Evolutionary conservation across 805 yeast species (phyloP).

Genomic region (Kuraishia capsulata): DNA sequence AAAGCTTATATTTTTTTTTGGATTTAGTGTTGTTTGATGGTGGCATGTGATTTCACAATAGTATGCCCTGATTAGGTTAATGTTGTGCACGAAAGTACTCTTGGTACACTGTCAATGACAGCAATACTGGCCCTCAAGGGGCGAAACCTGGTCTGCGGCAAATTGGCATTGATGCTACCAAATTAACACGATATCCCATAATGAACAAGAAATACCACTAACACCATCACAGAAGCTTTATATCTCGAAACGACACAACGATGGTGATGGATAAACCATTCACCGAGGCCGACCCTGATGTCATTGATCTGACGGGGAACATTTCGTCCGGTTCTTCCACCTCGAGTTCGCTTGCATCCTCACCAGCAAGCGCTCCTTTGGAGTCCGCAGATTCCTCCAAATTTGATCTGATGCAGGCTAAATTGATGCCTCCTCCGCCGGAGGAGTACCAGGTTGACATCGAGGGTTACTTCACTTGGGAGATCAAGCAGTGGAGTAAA

Average conservation of each 20-base stretch:
- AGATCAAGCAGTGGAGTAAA: conserved; percentile 19
- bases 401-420: conserved; percentile 10
- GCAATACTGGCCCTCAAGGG: too few species aligned
- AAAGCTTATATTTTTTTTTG: too few species aligned
- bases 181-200: too few species aligned
- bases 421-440: conserved; percentile 16
- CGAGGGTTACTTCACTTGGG: conserved; percentile 29
- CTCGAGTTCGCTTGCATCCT: not conserved
- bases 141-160: too few species aligned
- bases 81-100: too few species aligned
- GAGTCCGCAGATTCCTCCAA: conserved; percentile 11
- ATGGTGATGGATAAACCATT: not conserved
- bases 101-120: too few species aligned
- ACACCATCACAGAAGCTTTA: too few species aligned
- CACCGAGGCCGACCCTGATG: not conserved
- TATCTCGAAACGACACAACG: not conserved
- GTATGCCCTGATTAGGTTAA: too few species aligned
- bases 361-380: not conserved
- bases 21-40: too few species aligned
- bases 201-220: too few species aligned
- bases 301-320: not conserved
- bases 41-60: too few species aligned
- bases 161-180: too few species aligned
- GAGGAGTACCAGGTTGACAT: conserved; percentile 20
- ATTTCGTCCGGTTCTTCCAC: not conserved